Conservation (phyloP, 1,284 basidiomycete species). For the Cryptococcus hybrid region DNA sequence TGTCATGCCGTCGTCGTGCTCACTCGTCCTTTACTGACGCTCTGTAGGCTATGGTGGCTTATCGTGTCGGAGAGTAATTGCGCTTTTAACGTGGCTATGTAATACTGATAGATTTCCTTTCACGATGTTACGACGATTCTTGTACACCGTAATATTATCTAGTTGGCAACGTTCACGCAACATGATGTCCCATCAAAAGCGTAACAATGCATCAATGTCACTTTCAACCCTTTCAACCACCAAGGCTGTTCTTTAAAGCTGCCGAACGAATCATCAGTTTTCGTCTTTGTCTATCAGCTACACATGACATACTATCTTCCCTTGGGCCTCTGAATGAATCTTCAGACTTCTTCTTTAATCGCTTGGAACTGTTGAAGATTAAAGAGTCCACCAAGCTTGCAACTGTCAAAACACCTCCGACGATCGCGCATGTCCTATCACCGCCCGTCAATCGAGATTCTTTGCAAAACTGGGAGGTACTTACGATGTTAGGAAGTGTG, state of each 20-base stretch:
- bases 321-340: slow-evolving; percentile 39
- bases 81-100: not conserved
- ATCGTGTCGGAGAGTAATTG: slow-evolving; percentile 42
- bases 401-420: slow-evolving; percentile 94
- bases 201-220: slow-evolving; percentile 3
- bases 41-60: slow-evolving; percentile 46
- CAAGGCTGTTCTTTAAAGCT: not conserved
- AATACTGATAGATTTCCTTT: too few relatives aligned
- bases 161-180: too few relatives aligned
- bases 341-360: slow-evolving; percentile 30
- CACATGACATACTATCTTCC: slow-evolving; percentile 45
- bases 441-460: not conserved
- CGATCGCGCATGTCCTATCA: slow-evolving; percentile 87
- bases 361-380: slow-evolving; percentile 60
- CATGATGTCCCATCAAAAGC: not conserved
- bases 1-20: slow-evolving; percentile 5
- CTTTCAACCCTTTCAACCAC: not conserved
- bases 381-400: slow-evolving; percentile 87
- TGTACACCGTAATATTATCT: too few relatives aligned
- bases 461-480: slow-evolving; percentile 45
- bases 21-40: not conserved
- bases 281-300: not conserved
- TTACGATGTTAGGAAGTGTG: slow-evolving; percentile 94
- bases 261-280: not conserved
- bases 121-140: too few relatives aligned